These are phyloP conservation scores for Aspergillus biplanus DNA, from an alignment of 495 filamentous ascomycete species.

Conservation along the genomic window DNA sequence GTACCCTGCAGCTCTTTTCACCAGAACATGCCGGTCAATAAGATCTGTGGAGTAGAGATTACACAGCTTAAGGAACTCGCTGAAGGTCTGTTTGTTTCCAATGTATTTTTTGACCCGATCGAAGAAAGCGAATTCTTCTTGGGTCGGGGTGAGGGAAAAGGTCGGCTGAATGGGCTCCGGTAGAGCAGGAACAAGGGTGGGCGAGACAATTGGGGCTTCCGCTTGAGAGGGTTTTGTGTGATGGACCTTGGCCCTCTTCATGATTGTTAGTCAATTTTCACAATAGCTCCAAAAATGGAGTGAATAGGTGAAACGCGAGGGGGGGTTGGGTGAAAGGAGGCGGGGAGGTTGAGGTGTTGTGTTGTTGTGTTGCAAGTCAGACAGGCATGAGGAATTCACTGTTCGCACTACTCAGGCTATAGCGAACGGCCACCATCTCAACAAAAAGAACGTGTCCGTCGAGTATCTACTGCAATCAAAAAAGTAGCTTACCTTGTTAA, in stretches of 20 bases:
- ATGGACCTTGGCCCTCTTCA: constrained; percentile 64
- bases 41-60: constrained; percentile 91
- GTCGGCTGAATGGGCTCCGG: constrained; percentile 84
- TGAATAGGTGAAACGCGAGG: neutral
- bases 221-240: constrained; percentile 62
- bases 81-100: constrained; percentile 85
- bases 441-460: no score
- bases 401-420: neutral
- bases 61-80: constrained; percentile 93
- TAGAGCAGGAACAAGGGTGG: constrained; percentile 81
- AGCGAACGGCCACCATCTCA: no score
- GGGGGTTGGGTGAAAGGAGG: neutral
- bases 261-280: constrained; percentile 23
- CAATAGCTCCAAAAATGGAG: neutral
- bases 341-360: neutral
- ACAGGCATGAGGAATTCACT: neutral
- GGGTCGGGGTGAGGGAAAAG: constrained; percentile 54
- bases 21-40: constrained; percentile 78
- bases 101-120: constrained; percentile 97
- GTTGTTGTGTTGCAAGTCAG: neutral
- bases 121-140: constrained; percentile 91
- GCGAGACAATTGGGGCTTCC: constrained; percentile 76
- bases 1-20: constrained; percentile 80
- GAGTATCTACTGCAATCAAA: neutral
- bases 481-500: constrained; percentile 52